A percentile compares a stretch with the other conserved stretches of the same genome.
phyloP scores from a whole-genome alignment of 164 flowering plant genomes.

The Annona cherimola region DNA sequence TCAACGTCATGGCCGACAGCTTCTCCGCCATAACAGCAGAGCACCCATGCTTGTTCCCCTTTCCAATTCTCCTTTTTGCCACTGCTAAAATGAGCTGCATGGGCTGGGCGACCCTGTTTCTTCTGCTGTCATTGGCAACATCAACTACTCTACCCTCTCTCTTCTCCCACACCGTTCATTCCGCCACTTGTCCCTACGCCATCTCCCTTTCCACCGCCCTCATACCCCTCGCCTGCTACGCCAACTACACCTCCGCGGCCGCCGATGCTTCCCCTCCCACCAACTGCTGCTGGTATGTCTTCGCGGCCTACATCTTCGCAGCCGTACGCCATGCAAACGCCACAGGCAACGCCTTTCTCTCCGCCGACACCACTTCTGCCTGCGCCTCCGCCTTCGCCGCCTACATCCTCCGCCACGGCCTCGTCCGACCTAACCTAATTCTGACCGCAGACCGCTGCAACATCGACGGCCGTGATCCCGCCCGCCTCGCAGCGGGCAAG shows the following conservation, averaged over 20 bases:
- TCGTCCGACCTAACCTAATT: constrained; percentile 12
- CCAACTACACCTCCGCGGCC: constrained; percentile 11
- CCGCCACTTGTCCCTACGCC: constrained; percentile 16
- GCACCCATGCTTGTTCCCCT: too few relatives aligned
- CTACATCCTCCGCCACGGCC: constrained; percentile 6
- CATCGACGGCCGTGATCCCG: constrained; percentile 7
- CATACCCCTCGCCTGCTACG: constrained; percentile 15
- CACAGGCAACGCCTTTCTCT: constrained; percentile 14
- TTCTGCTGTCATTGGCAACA: neutral
- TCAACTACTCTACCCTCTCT: neutral
- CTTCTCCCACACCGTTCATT: neutral
- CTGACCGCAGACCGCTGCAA: constrained; percentile 12
- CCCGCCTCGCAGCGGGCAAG: constrained; percentile 12
- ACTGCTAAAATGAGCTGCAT: constrained; percentile 1
- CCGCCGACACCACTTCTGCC: constrained; percentile 5
- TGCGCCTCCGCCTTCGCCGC: constrained; percentile 12
- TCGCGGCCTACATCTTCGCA: constrained; percentile 12
- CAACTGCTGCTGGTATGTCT: constrained; percentile 18
- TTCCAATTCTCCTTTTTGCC: neutral
- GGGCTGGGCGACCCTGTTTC: neutral
- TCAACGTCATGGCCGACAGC: too few relatives aligned
- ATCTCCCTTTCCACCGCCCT: constrained; percentile 4
- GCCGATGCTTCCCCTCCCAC: neutral
- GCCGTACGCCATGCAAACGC: constrained; percentile 11
- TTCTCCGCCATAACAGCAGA: too few relatives aligned